These are phyloP conservation scores for Ogataea angusta DNA, from an alignment of 805 yeast species.

Conservation along the genomic window DNA sequence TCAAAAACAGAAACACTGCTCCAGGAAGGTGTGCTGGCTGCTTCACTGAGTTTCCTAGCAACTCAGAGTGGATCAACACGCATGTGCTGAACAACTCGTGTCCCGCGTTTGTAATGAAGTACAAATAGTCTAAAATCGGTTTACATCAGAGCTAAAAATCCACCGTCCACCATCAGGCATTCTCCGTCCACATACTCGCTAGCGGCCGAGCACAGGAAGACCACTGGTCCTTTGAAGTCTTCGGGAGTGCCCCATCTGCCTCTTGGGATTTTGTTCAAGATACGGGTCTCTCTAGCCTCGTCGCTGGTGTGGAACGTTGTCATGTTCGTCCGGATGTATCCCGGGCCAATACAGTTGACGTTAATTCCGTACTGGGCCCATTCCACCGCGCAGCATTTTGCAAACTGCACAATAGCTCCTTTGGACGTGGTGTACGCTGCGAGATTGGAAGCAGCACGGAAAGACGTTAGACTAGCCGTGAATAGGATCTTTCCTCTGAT, in stretches of 20 bases:
- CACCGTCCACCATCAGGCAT: slow-evolving; percentile 53
- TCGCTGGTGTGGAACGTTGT: slow-evolving; percentile 31
- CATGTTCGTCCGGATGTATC: slow-evolving; percentile 47
- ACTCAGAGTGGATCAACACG: slow-evolving; percentile 48
- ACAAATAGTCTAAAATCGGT: slow-evolving; percentile 4
- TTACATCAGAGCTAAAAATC: slow-evolving; percentile 37
- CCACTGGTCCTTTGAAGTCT: slow-evolving; percentile 43
- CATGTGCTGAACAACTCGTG: slow-evolving; percentile 52
- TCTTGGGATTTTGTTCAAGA: slow-evolving; percentile 40
- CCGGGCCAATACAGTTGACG: slow-evolving; percentile 50
- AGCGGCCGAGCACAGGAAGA: slow-evolving; percentile 48
- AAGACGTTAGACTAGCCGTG: slow-evolving; percentile 41
- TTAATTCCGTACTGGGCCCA: slow-evolving; percentile 43
- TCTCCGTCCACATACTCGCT: slow-evolving; percentile 51
- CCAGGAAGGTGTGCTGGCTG: slow-evolving; percentile 56
- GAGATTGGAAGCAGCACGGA: slow-evolving; percentile 37
- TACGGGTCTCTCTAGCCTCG: slow-evolving; percentile 25
- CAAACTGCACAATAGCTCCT: slow-evolving; percentile 37
- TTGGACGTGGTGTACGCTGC: slow-evolving; percentile 43
- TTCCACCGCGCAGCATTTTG: slow-evolving; percentile 40
- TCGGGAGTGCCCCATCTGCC: slow-evolving; percentile 48
- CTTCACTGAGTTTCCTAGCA: slow-evolving; percentile 45
- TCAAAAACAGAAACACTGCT: slow-evolving; percentile 40
- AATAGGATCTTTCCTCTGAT: slow-evolving; percentile 39
- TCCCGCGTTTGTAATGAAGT: slow-evolving; percentile 28